These are phyloP conservation scores for Cytospora schulzeri DNA, from an alignment of 2,329 filamentous ascomycete genomes.

Conservation along the genomic window DNA sequence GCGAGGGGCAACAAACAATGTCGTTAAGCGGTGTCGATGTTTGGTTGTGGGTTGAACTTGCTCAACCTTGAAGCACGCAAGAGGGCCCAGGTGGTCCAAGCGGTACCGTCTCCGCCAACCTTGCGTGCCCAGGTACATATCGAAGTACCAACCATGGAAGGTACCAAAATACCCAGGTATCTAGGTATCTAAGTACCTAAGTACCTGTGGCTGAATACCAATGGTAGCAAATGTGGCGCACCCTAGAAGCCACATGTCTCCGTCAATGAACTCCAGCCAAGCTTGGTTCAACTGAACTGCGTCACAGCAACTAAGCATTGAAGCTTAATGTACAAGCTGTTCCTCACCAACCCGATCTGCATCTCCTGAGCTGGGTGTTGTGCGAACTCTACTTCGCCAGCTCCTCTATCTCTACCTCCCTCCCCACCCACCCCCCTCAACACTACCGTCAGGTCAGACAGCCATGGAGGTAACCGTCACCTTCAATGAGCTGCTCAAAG, in stretches of 20 bases:
- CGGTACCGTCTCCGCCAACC: background rate
- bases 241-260: background rate
- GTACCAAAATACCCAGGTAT: background rate
- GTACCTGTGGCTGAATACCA: background rate
- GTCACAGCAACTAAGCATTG: background rate
- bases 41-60: background rate
- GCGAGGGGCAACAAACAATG: too few species aligned
- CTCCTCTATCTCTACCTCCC: background rate
- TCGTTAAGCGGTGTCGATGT: background rate
- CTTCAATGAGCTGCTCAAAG: conserved; percentile 69
- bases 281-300: background rate
- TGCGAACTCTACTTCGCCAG: background rate
- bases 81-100: too few species aligned
- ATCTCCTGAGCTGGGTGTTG: background rate
- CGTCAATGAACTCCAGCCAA: background rate
- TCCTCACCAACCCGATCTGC: background rate
- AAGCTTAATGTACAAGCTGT: background rate
- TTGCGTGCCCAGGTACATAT: background rate
- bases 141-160: background rate
- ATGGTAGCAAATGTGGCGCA: background rate
- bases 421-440: background rate
- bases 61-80: too few species aligned
- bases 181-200: background rate
- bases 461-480: conserved; percentile 65
- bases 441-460: background rate